Conservation (phyloP, 352 stramenopile genomes). For the Pythium vanterpoolii region DNA sequence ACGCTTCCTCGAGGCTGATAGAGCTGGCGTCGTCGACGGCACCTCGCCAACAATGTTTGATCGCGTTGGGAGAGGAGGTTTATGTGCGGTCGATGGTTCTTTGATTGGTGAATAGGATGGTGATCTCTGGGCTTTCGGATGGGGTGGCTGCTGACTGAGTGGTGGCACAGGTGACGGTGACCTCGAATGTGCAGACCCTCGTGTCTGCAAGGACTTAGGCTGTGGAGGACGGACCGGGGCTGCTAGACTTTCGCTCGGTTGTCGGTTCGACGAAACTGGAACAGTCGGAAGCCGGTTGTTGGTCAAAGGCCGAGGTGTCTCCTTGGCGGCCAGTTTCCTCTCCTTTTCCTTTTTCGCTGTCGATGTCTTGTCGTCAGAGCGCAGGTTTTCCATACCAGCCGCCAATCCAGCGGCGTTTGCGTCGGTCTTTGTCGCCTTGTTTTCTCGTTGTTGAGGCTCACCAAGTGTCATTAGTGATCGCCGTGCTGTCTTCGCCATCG, state of each 20-base stretch:
- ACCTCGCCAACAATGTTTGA: neutral
- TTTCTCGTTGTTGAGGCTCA: neutral
- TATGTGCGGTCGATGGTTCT: neutral
- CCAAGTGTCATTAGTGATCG: conserved; percentile 2
- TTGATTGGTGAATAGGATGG: neutral
- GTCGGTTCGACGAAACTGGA: neutral
- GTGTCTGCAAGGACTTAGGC: neutral
- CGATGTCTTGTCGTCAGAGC: conserved; percentile 2
- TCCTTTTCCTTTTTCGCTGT: neutral
- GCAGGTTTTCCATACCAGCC: neutral
- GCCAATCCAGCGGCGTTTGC: neutral
- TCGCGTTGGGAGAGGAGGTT: neutral
- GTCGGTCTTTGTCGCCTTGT: neutral
- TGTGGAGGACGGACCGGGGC: neutral
- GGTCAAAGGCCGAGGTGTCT: neutral
- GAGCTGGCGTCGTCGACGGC: neutral
- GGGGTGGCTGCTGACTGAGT: neutral
- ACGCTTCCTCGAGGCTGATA: conserved; percentile 1
- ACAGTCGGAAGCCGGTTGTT: neutral
- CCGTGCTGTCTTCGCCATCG: conserved; percentile 22
- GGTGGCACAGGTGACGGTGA: conserved; percentile 1
- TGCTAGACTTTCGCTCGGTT: neutral
- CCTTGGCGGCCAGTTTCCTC: conserved; percentile 2
- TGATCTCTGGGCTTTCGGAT: neutral
- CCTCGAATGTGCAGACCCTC: neutral